Conservation (phyloP, 495 filamentous ascomycete genomes). For the Xylaria nigripes region DNA sequence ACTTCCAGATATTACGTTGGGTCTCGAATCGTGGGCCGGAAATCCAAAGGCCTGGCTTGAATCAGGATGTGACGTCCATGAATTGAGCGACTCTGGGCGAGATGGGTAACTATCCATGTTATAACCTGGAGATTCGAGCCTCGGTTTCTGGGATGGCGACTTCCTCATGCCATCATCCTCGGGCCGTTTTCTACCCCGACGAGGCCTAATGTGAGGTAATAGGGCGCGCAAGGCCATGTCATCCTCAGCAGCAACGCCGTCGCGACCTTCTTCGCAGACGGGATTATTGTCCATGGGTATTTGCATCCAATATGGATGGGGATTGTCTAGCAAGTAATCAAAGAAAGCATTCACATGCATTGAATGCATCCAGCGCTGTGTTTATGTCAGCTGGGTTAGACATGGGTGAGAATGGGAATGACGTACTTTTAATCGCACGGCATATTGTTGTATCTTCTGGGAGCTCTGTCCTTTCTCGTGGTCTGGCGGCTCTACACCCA, state of each 20-base stretch:
- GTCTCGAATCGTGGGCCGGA: conserved; percentile 22
- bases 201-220: conserved; percentile 82
- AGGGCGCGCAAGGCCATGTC: conserved; percentile 86
- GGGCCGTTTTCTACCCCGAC: conserved; percentile 75
- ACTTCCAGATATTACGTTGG: conserved; percentile 18
- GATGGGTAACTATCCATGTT: conserved; percentile 45
- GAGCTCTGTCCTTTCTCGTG: conserved; percentile 82
- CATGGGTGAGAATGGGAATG: background rate
- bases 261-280: conserved; percentile 53
- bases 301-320: conserved; percentile 76
- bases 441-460: conserved; percentile 97
- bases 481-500: conserved; percentile 85
- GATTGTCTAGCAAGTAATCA: conserved; percentile 75
- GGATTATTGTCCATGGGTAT: conserved; percentile 63
- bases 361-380: conserved; percentile 91
- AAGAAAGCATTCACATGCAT: conserved; percentile 98
- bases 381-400: conserved; percentile 11
- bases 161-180: conserved; percentile 58
- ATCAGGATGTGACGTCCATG: conserved; percentile 44
- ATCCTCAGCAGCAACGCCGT: conserved; percentile 84
- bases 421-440: conserved; percentile 80
- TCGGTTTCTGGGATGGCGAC: conserved; percentile 54
- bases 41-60: conserved; percentile 34
- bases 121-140: conserved; percentile 57
- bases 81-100: conserved; percentile 27